Evolutionary conservation across 768 basidiomycete species (phyloP).

Genomic region (Tulasnella sp.): DNA sequence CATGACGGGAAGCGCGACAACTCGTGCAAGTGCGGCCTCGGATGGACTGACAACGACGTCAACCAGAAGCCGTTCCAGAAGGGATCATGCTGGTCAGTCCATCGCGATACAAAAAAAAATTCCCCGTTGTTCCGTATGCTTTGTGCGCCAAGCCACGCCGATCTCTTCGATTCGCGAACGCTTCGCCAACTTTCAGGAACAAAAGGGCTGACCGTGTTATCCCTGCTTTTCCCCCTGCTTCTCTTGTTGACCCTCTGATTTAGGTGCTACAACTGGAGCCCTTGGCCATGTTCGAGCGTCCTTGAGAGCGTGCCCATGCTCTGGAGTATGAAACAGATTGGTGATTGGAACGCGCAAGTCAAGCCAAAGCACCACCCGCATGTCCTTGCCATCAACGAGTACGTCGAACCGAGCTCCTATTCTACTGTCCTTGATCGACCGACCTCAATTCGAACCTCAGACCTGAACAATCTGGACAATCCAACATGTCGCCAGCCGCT

Average conservation of each 20-base stretch:
- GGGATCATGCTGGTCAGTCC: too few relatives aligned
- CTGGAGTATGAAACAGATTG: slow-evolving; percentile 48
- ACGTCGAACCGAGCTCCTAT: slow-evolving; percentile 21
- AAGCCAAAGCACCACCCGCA: slow-evolving; percentile 39
- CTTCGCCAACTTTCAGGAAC: too few relatives aligned
- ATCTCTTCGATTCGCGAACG: too few relatives aligned
- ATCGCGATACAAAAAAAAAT: too few relatives aligned
- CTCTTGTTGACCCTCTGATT: slow-evolving; percentile 45
- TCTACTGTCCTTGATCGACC: neutral
- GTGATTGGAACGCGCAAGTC: slow-evolving; percentile 38
- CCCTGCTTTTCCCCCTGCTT: neutral
- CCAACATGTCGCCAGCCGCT: slow-evolving; percentile 41
- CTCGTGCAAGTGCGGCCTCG: too few relatives aligned
- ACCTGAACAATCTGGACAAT: slow-evolving; percentile 53
- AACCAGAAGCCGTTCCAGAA: too few relatives aligned
- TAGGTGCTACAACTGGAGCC: slow-evolving; percentile 49
- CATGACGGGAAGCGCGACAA: too few relatives aligned
- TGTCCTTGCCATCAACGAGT: slow-evolving; percentile 69
- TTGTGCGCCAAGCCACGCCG: too few relatives aligned
- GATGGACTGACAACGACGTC: too few relatives aligned
- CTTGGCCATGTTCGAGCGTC: slow-evolving; percentile 32
- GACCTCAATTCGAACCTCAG: slow-evolving; percentile 30
- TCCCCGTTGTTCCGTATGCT: too few relatives aligned
- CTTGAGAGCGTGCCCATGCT: slow-evolving; percentile 52
- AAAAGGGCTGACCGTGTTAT: neutral